phyloP scores from a whole-genome alignment of 305 asterid genomes.

The Striga hermonthica region DNA sequence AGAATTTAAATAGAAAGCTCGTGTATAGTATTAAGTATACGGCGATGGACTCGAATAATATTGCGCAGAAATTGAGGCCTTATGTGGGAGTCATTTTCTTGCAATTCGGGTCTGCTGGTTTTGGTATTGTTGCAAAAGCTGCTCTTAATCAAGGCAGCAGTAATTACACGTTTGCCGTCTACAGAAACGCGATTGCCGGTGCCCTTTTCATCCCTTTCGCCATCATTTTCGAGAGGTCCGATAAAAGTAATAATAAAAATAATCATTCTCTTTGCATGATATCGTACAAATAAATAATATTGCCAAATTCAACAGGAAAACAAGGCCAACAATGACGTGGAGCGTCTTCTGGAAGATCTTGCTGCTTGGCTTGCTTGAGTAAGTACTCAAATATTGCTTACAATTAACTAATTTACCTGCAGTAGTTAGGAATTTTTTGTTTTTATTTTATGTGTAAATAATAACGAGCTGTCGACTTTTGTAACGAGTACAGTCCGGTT shows the following conservation, averaged over 20 bases:
- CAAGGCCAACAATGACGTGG: slow-evolving; percentile 62
- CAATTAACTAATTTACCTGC: too few species aligned
- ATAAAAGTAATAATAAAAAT: too few species aligned
- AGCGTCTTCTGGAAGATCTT: slow-evolving; percentile 48
- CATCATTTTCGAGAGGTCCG: slow-evolving; percentile 52
- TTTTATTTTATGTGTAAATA: background rate
- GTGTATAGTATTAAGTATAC: background rate
- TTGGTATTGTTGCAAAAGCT: slow-evolving; percentile 47
- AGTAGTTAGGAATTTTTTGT: background rate
- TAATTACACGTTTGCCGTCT: slow-evolving; percentile 60
- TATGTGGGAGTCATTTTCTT: slow-evolving; percentile 53
- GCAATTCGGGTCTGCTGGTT: slow-evolving; percentile 64
- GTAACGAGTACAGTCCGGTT: slow-evolving; percentile 37
- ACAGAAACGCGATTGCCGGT: slow-evolving; percentile 65
- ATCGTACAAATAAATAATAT: background rate
- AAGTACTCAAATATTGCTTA: slow-evolving; percentile 27
- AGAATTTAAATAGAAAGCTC: too few species aligned
- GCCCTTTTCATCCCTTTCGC: slow-evolving; percentile 60
- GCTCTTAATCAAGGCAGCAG: slow-evolving; percentile 74
- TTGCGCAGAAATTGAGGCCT: slow-evolving; percentile 35
- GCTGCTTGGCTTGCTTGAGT: slow-evolving; percentile 60
- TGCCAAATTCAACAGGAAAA: slow-evolving; percentile 43
- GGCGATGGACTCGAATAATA: background rate
- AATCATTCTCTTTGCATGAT: background rate
- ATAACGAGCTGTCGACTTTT: too few species aligned